phyloP scores from a whole-genome alignment of 129 eudicot species.

The Chrysanthemum makinoi region DNA sequence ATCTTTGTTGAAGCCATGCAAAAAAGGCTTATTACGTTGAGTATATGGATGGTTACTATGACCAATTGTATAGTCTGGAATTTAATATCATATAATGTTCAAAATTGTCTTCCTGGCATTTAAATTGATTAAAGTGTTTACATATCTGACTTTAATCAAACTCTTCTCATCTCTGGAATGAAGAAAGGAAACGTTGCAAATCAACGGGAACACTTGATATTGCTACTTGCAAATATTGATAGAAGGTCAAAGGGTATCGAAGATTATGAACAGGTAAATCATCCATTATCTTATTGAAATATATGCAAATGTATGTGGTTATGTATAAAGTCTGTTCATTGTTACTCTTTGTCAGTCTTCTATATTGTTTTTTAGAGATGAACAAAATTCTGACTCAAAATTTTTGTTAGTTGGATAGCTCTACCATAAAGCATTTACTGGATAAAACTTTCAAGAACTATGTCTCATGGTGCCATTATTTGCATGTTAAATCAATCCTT shows the following conservation, averaged over 20 bases:
- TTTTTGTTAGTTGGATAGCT: conserved; percentile 58
- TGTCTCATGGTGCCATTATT: conserved; percentile 80
- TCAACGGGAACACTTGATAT: conserved; percentile 93
- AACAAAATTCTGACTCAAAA: conserved; percentile 10
- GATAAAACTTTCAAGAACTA: conserved; percentile 88
- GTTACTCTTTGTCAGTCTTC: background rate
- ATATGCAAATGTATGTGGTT: conserved; percentile 3
- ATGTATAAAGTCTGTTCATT: conserved; percentile 4
- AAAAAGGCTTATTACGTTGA: background rate
- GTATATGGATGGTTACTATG: background rate
- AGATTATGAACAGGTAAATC: conserved; percentile 57
- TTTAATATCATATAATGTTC: background rate
- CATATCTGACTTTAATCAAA: conserved; percentile 26
- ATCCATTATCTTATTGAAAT: conserved; percentile 17
- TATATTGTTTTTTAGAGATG: conserved; percentile 2
- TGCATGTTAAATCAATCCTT: conserved; percentile 62
- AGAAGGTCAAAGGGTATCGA: conserved; percentile 52
- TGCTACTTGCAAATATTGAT: conserved; percentile 95
- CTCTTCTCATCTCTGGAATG: conserved; percentile 28
- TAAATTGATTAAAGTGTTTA: conserved; percentile 5
- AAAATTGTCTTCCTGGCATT: conserved; percentile 11
- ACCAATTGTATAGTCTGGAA: background rate
- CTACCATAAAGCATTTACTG: conserved; percentile 55
- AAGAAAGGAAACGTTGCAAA: conserved; percentile 99
- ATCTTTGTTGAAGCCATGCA: background rate